phyloP scores from a whole-genome alignment of 139 green algal genomes.

The Bryopsis sp. region DNA sequence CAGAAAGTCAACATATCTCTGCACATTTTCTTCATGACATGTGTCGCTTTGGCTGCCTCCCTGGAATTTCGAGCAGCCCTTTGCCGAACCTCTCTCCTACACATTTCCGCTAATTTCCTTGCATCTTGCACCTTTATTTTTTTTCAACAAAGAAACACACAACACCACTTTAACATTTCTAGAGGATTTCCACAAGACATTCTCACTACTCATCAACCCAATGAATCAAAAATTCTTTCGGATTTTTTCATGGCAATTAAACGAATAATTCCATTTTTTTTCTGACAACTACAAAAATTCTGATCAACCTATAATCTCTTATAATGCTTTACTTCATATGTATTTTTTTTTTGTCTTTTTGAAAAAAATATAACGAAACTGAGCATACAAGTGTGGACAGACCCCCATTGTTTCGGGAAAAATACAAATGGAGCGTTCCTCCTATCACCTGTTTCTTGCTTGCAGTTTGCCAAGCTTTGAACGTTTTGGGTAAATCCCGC shows the following conservation, averaged over 20 bases:
- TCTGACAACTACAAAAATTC: too few relatives aligned
- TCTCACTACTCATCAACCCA: too few relatives aligned
- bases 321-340: neutral
- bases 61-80: neutral
- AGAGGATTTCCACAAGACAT: too few relatives aligned
- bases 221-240: too few relatives aligned
- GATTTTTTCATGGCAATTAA: too few relatives aligned
- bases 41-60: neutral
- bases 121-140: conserved; percentile 17
- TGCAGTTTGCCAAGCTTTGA: conserved; percentile 12
- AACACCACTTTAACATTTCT: too few relatives aligned
- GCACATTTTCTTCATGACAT: conserved; percentile 17
- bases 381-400: neutral
- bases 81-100: conserved; percentile 15
- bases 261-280: too few relatives aligned
- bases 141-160: too few relatives aligned
- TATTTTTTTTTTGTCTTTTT: too few relatives aligned
- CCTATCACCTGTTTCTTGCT: conserved; percentile 5
- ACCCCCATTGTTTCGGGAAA: neutral
- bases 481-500: conserved; percentile 18
- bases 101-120: neutral
- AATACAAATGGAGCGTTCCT: neutral
- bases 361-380: neutral
- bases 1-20: conserved; percentile 42
- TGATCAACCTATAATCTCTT: too few relatives aligned